A percentile compares a stretch with the other conserved stretches of the same genome.
phyloP scores from a whole-genome alignment of 139 green algal genomes.

The Zygnema circumcarinatum region DNA sequence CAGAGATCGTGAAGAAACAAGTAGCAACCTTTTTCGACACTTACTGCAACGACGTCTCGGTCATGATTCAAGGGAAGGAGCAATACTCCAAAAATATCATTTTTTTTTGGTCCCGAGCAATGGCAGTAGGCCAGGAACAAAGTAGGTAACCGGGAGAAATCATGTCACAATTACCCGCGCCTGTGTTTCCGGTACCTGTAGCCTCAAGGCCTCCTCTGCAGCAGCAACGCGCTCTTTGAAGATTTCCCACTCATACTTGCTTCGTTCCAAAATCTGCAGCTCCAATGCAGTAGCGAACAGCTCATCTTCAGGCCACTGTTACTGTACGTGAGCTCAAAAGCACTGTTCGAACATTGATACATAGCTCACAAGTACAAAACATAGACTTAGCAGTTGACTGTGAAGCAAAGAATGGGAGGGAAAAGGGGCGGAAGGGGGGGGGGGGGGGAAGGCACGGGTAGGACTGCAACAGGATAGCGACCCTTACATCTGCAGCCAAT shows the following conservation, averaged over 20 bases:
- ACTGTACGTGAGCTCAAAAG: not conserved
- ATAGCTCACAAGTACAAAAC: not conserved
- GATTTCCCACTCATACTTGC: conserved; percentile 31
- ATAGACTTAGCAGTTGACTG: not conserved
- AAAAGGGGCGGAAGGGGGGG: not conserved
- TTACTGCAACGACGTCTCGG: no score
- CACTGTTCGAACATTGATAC: not conserved
- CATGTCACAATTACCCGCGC: not conserved
- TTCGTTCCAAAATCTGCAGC: conserved; percentile 5
- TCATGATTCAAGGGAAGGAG: no score
- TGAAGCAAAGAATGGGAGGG: not conserved
- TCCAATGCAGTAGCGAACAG: no score
- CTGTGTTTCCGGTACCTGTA: not conserved
- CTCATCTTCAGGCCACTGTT: no score
- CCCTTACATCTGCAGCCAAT: not conserved
- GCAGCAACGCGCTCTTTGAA: not conserved
- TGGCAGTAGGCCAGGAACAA: no score
- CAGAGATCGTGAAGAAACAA: no score
- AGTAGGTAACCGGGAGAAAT: no score
- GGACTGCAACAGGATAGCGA: not conserved
- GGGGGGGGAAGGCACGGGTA: not conserved
- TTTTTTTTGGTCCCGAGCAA: no score
- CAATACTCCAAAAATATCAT: no score
- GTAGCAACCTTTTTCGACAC: no score
- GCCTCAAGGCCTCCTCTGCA: not conserved